These are phyloP conservation scores for Anthracocystis setariae DNA, from an alignment of 1,284 basidiomycete species.

Conservation along the genomic window DNA sequence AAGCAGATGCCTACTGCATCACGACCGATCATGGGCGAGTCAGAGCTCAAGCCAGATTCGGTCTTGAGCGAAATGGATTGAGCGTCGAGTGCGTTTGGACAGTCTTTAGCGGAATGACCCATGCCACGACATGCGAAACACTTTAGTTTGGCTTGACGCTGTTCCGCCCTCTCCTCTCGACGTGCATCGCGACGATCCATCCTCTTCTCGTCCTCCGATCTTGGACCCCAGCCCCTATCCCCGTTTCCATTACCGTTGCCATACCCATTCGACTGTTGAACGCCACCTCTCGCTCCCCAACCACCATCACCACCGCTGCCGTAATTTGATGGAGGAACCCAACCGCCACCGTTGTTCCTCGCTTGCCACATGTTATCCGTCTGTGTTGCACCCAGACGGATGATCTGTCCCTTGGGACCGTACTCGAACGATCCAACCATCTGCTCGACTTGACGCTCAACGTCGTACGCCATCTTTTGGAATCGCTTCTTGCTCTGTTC, in stretches of 20 bases:
- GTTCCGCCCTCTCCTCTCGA: conserved; percentile 77
- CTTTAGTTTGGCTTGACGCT: conserved; percentile 74
- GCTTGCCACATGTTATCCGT: conserved; percentile 44
- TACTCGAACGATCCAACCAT: conserved; percentile 55
- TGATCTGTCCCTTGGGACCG: conserved; percentile 50
- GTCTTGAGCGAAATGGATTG: conserved; percentile 38
- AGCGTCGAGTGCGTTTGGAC: conserved; percentile 70
- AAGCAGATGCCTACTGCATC: conserved; percentile 59
- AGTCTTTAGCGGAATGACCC: conserved; percentile 86
- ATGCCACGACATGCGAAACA: conserved; percentile 88
- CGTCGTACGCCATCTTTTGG: conserved; percentile 49
- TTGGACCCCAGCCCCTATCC: conserved; percentile 8
- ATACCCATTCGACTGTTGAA: background rate
- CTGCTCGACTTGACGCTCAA: conserved; percentile 63
- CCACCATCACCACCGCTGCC: conserved; percentile 26
- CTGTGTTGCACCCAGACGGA: conserved; percentile 40
- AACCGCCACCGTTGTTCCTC: conserved; percentile 28
- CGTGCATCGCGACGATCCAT: conserved; percentile 71
- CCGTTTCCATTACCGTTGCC: background rate
- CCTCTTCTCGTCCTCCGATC: conserved; percentile 31
- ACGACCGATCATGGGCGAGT: conserved; percentile 61
- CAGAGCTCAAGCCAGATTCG: conserved; percentile 7
- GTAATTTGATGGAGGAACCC: conserved; percentile 16
- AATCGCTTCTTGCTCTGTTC: conserved; percentile 45
- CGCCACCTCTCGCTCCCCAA: conserved; percentile 34